Base-by-base conservation (phyloP, 176 grass and related monocot genomes). In the Carex kokanica region DNA sequence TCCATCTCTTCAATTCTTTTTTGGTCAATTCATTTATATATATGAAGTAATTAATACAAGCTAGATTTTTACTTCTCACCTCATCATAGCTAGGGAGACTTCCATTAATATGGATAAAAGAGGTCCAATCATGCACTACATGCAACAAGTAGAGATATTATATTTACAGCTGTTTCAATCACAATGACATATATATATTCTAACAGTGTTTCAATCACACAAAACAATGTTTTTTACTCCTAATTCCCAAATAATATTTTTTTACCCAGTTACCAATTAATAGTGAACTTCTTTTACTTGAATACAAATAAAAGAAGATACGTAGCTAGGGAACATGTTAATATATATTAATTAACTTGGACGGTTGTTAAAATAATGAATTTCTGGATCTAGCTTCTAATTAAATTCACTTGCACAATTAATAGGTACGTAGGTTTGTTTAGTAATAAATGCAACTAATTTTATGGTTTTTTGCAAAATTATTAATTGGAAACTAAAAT, bases 371-470 rank as follows among this genome's bases (percentile, higher is more conserved):
- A 80, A 56, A 62, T 41, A 60, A 62, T 80, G 3, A 80, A 20
- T 17, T 61, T 55, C 54, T 80, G 14, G 27, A 38, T 80, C 29
- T n/a, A n/a, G n/a, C n/a, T 80, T 61, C 23, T 61, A 38, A 6
- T 68, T 80, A 40, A 60, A 80, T 80, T 32, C 55, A 21, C 36
- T 62, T 61, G 2, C 32, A 62, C 25, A 80, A 57, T 80, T 60
- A 54, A 80, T 61, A 23, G 56, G 56, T 80, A 61, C n/a, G n/a
- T n/a, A 9, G 78, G 78, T 80, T 16, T 80, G 78, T 80, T 31
- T 55, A 78, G 9, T 62, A 62, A n/a, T 80, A 60, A 41, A 80
- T 62, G 29, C 78, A 60, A 40, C 41, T 18, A 60, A 40, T 60
- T 18, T 40, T 80, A 36, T 25, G 40, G 16, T 38, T 38, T 38